Conservation (phyloP, 768 basidiomycete genomes). For the Mycena belliarum region DNA sequence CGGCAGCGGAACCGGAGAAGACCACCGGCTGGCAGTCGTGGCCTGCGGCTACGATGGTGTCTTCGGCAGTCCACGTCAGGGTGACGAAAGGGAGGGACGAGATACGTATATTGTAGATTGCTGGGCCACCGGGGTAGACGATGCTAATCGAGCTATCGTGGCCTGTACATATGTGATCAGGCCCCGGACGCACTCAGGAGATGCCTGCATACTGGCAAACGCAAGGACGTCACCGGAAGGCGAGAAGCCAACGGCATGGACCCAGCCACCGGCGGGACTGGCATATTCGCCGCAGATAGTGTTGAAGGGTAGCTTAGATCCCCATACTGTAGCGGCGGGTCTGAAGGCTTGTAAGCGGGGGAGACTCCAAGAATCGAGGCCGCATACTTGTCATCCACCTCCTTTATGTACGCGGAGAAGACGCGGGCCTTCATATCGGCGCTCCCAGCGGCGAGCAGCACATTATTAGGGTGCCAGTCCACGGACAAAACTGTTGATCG, state of each 20-base stretch:
- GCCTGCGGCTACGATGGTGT: constrained; percentile 84
- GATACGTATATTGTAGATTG: constrained; percentile 71
- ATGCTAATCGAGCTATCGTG: constrained; percentile 94
- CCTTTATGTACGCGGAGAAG: constrained; percentile 98
- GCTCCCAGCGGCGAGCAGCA: constrained; percentile 93
- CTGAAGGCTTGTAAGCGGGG: constrained; percentile 30
- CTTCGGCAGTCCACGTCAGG: constrained; percentile 84
- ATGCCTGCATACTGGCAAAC: constrained; percentile 76
- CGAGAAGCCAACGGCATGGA: constrained; percentile 93
- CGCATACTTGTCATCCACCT: constrained; percentile 85
- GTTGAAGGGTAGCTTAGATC: constrained; percentile 97
- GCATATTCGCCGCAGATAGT: constrained; percentile 94
- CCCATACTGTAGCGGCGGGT: constrained; percentile 90
- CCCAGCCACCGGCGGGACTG: constrained; percentile 93
- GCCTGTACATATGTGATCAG: constrained; percentile 44
- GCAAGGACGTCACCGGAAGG: constrained; percentile 94
- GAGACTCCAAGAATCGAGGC: neutral
- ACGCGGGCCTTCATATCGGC: constrained; percentile 98
- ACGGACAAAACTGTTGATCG: constrained; percentile 90
- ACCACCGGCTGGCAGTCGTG: constrained; percentile 97
- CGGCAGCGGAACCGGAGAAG: constrained; percentile 70
- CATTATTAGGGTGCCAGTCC: constrained; percentile 99
- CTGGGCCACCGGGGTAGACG: constrained; percentile 84
- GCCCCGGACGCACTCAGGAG: neutral
- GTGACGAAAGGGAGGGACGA: constrained; percentile 82